Conservation (phyloP, 1,284 basidiomycete species). For the Takashimella koratensis region DNA sequence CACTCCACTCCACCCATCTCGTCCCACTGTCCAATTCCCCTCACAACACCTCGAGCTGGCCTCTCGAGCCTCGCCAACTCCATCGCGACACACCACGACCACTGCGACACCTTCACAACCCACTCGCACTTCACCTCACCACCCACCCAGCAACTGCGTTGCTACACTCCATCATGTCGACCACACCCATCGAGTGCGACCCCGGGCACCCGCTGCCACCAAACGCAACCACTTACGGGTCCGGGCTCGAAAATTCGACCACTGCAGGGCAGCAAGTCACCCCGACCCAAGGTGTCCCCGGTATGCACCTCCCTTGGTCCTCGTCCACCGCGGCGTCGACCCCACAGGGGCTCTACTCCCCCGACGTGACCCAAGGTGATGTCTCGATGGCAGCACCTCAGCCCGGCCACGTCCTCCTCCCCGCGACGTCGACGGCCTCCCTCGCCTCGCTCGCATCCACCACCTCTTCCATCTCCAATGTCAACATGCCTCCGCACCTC, state of each 20-base stretch:
- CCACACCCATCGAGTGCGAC: too few relatives aligned
- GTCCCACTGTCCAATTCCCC: not conserved
- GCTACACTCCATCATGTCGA: too few relatives aligned
- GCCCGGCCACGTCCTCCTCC: conserved; percentile 12
- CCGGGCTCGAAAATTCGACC: not conserved
- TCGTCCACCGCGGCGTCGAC: not conserved
- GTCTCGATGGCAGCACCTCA: not conserved
- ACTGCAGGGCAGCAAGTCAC: not conserved
- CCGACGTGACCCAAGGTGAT: not conserved
- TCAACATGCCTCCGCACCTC: not conserved
- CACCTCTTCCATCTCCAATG: conserved; percentile 2
- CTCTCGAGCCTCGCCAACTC: not conserved
- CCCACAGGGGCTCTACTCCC: not conserved
- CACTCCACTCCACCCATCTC: too few relatives aligned
- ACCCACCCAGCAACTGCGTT: not conserved
- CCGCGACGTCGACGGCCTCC: conserved; percentile 18
- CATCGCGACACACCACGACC: too few relatives aligned
- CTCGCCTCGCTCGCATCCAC: conserved; percentile 14
- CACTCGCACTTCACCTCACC: too few relatives aligned
- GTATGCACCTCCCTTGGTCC: not conserved
- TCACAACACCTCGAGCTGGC: not conserved
- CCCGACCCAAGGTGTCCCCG: not conserved
- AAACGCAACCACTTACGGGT: too few relatives aligned
- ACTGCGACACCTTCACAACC: too few relatives aligned
- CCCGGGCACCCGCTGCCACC: too few relatives aligned